phyloP scores from a whole-genome alignment of 2,329 filamentous ascomycete species.

The Dissoconium aciculare region DNA sequence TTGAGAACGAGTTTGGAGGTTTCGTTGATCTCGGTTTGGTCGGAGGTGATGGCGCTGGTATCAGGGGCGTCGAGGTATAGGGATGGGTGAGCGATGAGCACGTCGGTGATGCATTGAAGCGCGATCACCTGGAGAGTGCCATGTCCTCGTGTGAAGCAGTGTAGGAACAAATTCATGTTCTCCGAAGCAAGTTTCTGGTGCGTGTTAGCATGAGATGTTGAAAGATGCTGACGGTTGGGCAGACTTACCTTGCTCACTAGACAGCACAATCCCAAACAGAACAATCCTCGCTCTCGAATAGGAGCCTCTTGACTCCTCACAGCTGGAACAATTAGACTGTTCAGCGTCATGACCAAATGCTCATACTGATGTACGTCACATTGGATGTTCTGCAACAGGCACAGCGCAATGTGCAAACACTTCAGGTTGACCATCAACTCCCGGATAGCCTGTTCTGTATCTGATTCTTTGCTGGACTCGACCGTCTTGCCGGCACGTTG shows the following conservation, averaged over 20 bases:
- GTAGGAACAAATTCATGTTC: slow-evolving; percentile 83
- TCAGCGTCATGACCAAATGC: slow-evolving; percentile 91
- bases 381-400: slow-evolving; percentile 87
- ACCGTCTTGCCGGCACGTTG: slow-evolving; percentile 35
- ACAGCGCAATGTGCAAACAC: slow-evolving; percentile 91
- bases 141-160: slow-evolving; percentile 90
- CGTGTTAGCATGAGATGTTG: slow-evolving; percentile 7
- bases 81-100: slow-evolving; percentile 74
- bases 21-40: slow-evolving; percentile 28
- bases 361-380: slow-evolving; percentile 78
- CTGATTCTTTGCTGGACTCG: slow-evolving; percentile 41
- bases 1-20: slow-evolving; percentile 56
- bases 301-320: slow-evolving; percentile 86
- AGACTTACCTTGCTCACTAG: slow-evolving; percentile 60
- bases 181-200: slow-evolving; percentile 65
- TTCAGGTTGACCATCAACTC: slow-evolving; percentile 98
- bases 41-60: slow-evolving; percentile 20
- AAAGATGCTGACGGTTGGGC: not conserved
- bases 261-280: slow-evolving; percentile 81
- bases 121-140: slow-evolving; percentile 78
- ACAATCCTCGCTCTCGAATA: slow-evolving; percentile 75
- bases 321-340: slow-evolving; percentile 89
- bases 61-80: slow-evolving; percentile 48
- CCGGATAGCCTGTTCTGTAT: slow-evolving; percentile 59
- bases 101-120: slow-evolving; percentile 82